phyloP scores from a whole-genome alignment of 2,329 filamentous ascomycete species.

The Ceratocystis cacaofunesta region DNA sequence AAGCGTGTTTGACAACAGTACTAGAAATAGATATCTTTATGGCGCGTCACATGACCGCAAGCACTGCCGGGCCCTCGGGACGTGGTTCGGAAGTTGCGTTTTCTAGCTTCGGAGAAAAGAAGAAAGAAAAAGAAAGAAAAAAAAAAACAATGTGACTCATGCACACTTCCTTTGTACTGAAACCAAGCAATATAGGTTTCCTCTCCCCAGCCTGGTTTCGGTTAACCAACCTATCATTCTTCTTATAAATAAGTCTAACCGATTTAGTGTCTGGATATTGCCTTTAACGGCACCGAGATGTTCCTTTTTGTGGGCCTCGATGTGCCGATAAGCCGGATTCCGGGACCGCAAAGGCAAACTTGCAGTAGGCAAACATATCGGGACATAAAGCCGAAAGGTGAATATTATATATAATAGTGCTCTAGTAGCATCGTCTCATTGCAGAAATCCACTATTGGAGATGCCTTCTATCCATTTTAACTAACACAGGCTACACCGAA shows the following conservation, averaged over 20 bases:
- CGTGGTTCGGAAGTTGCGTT: no score
- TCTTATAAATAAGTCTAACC: background rate
- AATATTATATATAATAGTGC: background rate
- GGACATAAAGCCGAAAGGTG: background rate
- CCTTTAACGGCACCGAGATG: background rate
- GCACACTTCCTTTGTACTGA: background rate
- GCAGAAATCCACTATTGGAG: background rate
- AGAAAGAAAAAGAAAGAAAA: background rate
- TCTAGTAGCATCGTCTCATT: background rate
- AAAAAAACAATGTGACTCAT: background rate
- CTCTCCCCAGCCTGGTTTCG: background rate
- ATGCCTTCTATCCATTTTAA: background rate
- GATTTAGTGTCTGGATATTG: background rate
- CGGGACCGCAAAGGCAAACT: slow-evolving; percentile 10
- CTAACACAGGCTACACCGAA: background rate
- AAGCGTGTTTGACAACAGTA: no score
- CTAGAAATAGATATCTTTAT: no score
- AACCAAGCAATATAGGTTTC: background rate
- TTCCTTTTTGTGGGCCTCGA: background rate
- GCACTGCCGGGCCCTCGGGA: no score
- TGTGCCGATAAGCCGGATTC: slow-evolving; percentile 4
- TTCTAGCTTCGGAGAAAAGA: no score
- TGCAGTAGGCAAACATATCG: background rate
- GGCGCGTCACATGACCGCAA: no score
- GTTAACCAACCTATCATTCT: background rate